Percentiles rank a stretch among this genome's conserved stretches.
phyloP scores from a whole-genome alignment of 192 early-diverging fungal genomes.

The Entrophospora sp. region DNA sequence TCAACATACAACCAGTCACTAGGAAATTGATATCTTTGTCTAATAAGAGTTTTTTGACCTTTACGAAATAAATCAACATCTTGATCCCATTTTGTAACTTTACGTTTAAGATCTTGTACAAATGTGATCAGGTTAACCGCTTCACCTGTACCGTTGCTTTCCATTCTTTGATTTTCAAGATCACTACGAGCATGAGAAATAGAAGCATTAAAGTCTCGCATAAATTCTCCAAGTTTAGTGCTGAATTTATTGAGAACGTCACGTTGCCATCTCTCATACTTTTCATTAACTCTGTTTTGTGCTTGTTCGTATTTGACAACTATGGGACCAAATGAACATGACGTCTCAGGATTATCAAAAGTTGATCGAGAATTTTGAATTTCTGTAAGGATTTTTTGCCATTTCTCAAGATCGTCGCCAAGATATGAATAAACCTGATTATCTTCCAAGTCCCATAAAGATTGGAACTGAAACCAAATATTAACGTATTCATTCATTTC shows the following conservation, averaged over 20 bases:
- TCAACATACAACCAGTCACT: slow-evolving; percentile 91
- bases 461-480: slow-evolving; percentile 97
- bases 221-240: slow-evolving; percentile 62
- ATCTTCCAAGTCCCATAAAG: slow-evolving; percentile 93
- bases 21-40: slow-evolving; percentile 93
- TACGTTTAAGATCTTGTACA: slow-evolving; percentile 89
- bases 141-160: slow-evolving; percentile 78
- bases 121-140: slow-evolving; percentile 91
- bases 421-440: slow-evolving; percentile 74
- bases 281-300: slow-evolving; percentile 93
- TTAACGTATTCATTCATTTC: slow-evolving; percentile 78
- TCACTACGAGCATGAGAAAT: slow-evolving; percentile 73
- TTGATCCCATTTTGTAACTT: slow-evolving; percentile 63
- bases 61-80: slow-evolving; percentile 85
- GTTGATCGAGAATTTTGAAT: slow-evolving; percentile 89
- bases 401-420: slow-evolving; percentile 79
- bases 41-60: slow-evolving; percentile 87
- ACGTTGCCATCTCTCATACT: slow-evolving; percentile 97
- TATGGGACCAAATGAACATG: slow-evolving; percentile 75
- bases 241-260: slow-evolving; percentile 94
- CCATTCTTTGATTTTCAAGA: slow-evolving; percentile 81
- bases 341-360: slow-evolving; percentile 93
- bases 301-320: slow-evolving; percentile 95
- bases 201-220: slow-evolving; percentile 68
- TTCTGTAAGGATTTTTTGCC: slow-evolving; percentile 91